These are phyloP conservation scores for Neurospora tetraspora DNA, from an alignment of 495 filamentous ascomycete species.

Conservation along the genomic window DNA sequence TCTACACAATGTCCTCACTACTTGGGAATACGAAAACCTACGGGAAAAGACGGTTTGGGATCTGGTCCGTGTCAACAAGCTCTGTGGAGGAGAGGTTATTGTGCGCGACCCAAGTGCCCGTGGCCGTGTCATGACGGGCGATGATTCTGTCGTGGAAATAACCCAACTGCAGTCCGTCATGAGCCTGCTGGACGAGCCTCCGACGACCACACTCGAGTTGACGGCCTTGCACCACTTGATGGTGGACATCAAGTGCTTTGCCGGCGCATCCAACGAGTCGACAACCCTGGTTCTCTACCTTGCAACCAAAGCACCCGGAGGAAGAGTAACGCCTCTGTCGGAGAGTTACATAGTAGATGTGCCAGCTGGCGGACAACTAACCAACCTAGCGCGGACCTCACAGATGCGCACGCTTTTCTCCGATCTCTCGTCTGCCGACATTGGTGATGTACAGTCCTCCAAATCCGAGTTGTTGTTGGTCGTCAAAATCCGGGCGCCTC, in stretches of 20 bases:
- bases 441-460: constrained; percentile 61
- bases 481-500: constrained; percentile 63
- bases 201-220: constrained; percentile 53
- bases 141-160: constrained; percentile 88
- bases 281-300: constrained; percentile 74
- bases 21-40: constrained; percentile 62
- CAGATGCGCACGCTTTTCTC: constrained; percentile 80
- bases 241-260: constrained; percentile 71
- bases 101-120: constrained; percentile 75
- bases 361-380: constrained; percentile 58
- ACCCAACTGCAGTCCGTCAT: constrained; percentile 88
- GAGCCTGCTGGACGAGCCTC: constrained; percentile 80
- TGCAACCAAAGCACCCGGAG: constrained; percentile 54
- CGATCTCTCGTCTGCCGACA: constrained; percentile 70
- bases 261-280: constrained; percentile 57
- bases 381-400: constrained; percentile 44
- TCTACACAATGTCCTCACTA: constrained; percentile 83
- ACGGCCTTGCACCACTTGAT: constrained; percentile 75
- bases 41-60: constrained; percentile 91
- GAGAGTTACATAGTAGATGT: constrained; percentile 77
- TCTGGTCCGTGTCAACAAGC: constrained; percentile 84
- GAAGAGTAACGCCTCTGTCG: constrained; percentile 55
- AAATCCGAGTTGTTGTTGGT: constrained; percentile 69
- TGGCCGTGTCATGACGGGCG: constrained; percentile 79
- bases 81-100: constrained; percentile 84